A percentile compares a stretch with the other conserved stretches of the same genome.
These are phyloP conservation scores for Sanghuangporus sanghuang DNA, from an alignment of 1,284 basidiomycete genomes.

Conservation along the genomic window DNA sequence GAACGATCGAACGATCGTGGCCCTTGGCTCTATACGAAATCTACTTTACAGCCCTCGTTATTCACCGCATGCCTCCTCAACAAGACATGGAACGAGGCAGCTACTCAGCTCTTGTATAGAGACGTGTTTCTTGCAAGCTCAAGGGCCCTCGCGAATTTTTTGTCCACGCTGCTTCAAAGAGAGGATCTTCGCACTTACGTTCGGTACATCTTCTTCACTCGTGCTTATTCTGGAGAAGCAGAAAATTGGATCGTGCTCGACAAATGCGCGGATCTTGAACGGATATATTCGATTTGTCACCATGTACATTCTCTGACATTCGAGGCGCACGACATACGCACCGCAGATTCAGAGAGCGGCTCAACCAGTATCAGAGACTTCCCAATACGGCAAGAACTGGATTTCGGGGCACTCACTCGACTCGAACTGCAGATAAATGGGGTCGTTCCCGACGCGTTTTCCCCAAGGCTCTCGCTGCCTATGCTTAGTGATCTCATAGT, in stretches of 20 bases:
- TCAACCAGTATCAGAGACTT: neutral
- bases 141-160: neutral
- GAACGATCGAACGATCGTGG: neutral
- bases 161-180: neutral
- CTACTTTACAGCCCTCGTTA: neutral
- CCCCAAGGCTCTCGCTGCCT: neutral
- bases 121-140: neutral
- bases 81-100: neutral
- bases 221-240: neutral
- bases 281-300: neutral
- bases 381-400: neutral
- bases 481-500: neutral
- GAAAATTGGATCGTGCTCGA: neutral
- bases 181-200: neutral
- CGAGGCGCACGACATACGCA: neutral
- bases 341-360: neutral
- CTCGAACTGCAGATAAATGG: neutral
- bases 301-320: neutral
- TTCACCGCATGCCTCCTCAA: neutral
- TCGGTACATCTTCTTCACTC: neutral
- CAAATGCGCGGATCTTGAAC: neutral
- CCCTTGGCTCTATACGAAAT: neutral
- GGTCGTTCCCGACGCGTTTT: neutral
- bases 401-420: neutral
- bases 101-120: neutral